These are phyloP conservation scores for Fusarium mundagurra DNA, from an alignment of 2,329 filamentous ascomycete genomes.

Conservation along the genomic window DNA sequence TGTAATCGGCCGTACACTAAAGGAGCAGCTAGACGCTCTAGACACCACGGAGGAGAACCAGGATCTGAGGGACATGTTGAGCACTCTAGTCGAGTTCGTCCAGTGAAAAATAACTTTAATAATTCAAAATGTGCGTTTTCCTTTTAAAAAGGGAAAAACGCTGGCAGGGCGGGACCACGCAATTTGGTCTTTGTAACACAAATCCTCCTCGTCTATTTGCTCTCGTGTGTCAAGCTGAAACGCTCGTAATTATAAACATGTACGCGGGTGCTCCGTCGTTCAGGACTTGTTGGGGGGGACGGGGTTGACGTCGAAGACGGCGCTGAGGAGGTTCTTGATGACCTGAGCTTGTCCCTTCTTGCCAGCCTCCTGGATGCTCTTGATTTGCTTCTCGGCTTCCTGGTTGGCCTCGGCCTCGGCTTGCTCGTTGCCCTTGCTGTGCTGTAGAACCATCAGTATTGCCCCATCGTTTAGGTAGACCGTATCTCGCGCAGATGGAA, in stretches of 20 bases:
- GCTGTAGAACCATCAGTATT: slow-evolving; percentile 61
- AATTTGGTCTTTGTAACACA: slow-evolving; percentile 31
- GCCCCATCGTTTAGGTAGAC: background rate
- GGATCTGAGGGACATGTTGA: slow-evolving; percentile 66
- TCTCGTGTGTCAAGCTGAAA: slow-evolving; percentile 12
- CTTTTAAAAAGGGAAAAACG: slow-evolving; percentile 9
- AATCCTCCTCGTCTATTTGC: slow-evolving; percentile 26
- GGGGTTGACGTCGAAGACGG: slow-evolving; percentile 86
- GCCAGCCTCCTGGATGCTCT: slow-evolving; percentile 83
- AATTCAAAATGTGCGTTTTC: slow-evolving; percentile 32
- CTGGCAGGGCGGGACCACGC: slow-evolving; percentile 18
- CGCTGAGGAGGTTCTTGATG: slow-evolving; percentile 81
- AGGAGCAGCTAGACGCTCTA: slow-evolving; percentile 64
- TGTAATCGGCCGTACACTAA: slow-evolving; percentile 73
- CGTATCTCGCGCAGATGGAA: background rate
- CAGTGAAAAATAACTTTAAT: slow-evolving; percentile 44
- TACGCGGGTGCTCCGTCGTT: slow-evolving; percentile 6
- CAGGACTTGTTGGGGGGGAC: slow-evolving; percentile 56
- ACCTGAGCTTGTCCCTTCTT: slow-evolving; percentile 83
- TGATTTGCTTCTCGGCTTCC: slow-evolving; percentile 80
- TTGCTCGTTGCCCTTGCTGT: slow-evolving; percentile 86
- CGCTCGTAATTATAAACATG: slow-evolving; percentile 26
- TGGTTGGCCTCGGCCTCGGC: slow-evolving; percentile 83
- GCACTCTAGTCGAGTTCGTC: slow-evolving; percentile 62
- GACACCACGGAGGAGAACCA: slow-evolving; percentile 68